These are phyloP conservation scores for Hypomontagnella monticulosa DNA, from an alignment of 495 filamentous ascomycete genomes.

Conservation along the genomic window DNA sequence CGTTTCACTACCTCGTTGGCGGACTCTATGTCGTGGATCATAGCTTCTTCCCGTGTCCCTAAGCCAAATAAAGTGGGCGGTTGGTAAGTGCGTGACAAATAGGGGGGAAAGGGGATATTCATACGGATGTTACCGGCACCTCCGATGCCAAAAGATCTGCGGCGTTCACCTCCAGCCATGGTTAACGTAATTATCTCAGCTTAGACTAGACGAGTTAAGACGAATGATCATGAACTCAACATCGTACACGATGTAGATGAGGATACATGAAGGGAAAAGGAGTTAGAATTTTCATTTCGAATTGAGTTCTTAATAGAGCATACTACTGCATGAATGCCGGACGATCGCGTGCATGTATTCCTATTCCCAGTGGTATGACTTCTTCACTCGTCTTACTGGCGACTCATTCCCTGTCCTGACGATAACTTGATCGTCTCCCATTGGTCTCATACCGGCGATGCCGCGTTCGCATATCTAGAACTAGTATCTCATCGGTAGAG, in stretches of 20 bases:
- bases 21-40: conserved; percentile 17
- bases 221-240: background rate
- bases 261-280: background rate
- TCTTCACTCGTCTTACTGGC: conserved; percentile 13
- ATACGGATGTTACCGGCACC: conserved; percentile 49
- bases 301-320: background rate
- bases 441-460: conserved; percentile 19
- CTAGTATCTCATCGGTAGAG: background rate
- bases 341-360: conserved; percentile 6
- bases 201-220: background rate
- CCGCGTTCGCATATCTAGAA: conserved; percentile 21
- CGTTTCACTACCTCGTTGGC: conserved; percentile 18
- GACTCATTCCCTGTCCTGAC: conserved; percentile 8
- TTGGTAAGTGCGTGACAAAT: background rate
- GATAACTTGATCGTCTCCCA: conserved; percentile 29
- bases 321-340: conserved; percentile 1
- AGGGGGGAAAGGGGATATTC: background rate
- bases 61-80: background rate
- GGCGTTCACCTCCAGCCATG: conserved; percentile 27
- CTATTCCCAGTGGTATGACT: conserved; percentile 21
- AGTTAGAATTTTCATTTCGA: background rate
- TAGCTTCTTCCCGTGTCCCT: conserved; percentile 36
- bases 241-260: background rate
- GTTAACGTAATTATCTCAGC: background rate
- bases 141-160: conserved; percentile 47